A percentile compares a stretch with the other conserved stretches of the same genome.
Conservation (phyloP, 176 grass and related monocot species). For the Ampelocalamus luodianensis region DNA sequence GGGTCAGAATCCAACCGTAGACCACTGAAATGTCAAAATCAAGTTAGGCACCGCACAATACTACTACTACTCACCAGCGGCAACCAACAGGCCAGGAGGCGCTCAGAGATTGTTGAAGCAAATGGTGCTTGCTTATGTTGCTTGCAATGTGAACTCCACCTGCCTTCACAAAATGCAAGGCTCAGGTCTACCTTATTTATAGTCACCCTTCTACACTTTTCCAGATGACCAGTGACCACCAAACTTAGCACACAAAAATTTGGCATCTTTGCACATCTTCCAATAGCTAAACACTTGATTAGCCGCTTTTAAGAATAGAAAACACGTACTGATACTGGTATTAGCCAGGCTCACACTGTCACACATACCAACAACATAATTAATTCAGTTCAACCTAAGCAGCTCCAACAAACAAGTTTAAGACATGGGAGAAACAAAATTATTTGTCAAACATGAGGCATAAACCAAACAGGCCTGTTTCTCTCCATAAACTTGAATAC, state of each 20-base stretch:
- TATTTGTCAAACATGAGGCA: conserved; percentile 45
- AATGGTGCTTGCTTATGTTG: neutral
- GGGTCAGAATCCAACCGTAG: conserved; percentile 25
- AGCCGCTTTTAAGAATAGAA: conserved; percentile 45
- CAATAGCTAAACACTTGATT: conserved; percentile 57
- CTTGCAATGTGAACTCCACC: conserved; percentile 54
- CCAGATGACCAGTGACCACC: conserved; percentile 37
- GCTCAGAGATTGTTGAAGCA: conserved; percentile 17
- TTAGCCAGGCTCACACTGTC: conserved; percentile 24
- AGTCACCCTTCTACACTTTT: conserved; percentile 26
- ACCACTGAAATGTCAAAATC: conserved; percentile 43
- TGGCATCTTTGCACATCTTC: conserved; percentile 58
- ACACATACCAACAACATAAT: conserved; percentile 25
- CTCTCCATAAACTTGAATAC: conserved; percentile 90
- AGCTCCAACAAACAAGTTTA: conserved; percentile 21
- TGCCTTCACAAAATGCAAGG: conserved; percentile 31
- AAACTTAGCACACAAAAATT: conserved; percentile 46
- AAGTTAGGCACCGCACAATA: conserved; percentile 49
- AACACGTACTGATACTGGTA: neutral
- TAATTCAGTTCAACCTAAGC: conserved; percentile 41
- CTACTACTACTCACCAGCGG: conserved; percentile 14
- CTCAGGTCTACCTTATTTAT: conserved; percentile 2
- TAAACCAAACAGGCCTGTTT: conserved; percentile 64
- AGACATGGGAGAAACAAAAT: conserved; percentile 41
- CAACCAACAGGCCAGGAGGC: neutral